Conservation (phyloP, 176 grass and related monocot genomes). For the Rhynchospora breviuscula region DNA sequence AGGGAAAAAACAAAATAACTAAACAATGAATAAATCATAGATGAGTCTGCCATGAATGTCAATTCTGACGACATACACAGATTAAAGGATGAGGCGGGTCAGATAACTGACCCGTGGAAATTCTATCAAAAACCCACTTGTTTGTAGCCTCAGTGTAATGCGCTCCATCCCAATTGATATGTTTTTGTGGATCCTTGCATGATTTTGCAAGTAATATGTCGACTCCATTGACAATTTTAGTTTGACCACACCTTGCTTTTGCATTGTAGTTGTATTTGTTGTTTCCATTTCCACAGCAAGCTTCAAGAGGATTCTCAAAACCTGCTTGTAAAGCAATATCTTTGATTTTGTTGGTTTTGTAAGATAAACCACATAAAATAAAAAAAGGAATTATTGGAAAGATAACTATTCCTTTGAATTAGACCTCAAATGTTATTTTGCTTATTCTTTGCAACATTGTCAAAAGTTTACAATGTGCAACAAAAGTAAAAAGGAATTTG, state of each 20-base stretch:
- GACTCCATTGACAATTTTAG: constrained; percentile 41
- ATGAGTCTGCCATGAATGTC: constrained; percentile 2
- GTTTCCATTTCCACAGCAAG: constrained; percentile 72
- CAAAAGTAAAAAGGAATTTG: not conserved
- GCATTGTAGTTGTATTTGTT: constrained; percentile 58
- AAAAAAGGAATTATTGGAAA: not conserved
- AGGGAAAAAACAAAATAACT: constrained; percentile 24
- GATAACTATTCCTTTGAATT: not conserved
- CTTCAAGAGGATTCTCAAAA: constrained; percentile 55
- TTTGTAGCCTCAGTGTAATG: constrained; percentile 82
- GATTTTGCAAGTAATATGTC: constrained; percentile 47
- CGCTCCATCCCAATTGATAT: constrained; percentile 75
- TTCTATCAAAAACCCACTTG: constrained; percentile 56
- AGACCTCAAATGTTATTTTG: not conserved
- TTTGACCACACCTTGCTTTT: constrained; percentile 46
- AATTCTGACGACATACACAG: not conserved
- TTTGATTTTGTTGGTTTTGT: not conserved
- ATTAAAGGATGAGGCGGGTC: constrained; percentile 9
- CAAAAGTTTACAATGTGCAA: not conserved
- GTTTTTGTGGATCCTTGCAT: constrained; percentile 48
- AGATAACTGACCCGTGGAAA: constrained; percentile 13
- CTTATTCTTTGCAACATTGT: not conserved
- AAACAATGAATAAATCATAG: not conserved
- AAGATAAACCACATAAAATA: not conserved
- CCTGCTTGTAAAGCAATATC: constrained; percentile 31